Evolutionary conservation across 306 rosid genomes (phyloP).

Genomic region (Comarum palustre): DNA sequence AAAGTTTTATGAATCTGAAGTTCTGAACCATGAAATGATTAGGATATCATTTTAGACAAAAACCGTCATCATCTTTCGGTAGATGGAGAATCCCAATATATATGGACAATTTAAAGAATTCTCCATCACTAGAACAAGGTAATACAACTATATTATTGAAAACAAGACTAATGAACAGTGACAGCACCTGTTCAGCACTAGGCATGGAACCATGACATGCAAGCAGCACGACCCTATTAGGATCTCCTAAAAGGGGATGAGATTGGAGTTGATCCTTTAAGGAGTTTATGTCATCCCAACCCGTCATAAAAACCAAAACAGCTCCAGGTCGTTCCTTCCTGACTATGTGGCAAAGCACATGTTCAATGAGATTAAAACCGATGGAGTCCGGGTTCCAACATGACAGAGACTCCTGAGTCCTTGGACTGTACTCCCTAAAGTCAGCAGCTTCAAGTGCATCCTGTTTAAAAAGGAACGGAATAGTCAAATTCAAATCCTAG

Average conservation of each 20-base stretch:
- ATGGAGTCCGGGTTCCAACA: slow-evolving; percentile 59
- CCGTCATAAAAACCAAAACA: slow-evolving; percentile 58
- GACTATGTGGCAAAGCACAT: slow-evolving; percentile 43
- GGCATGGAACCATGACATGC: slow-evolving; percentile 69
- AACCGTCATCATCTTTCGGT: neutral
- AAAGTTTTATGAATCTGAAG: neutral
- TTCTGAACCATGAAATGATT: neutral
- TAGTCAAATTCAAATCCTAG: slow-evolving; percentile 15
- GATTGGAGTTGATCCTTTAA: slow-evolving; percentile 54
- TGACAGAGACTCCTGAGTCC: slow-evolving; percentile 42
- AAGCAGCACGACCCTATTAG: slow-evolving; percentile 49
- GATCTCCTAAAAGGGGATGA: slow-evolving; percentile 57
- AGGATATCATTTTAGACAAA: neutral
- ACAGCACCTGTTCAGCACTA: slow-evolving; percentile 49
- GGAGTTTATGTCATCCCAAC: slow-evolving; percentile 61
- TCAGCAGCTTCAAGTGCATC: slow-evolving; percentile 48
- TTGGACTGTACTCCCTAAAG: slow-evolving; percentile 36
- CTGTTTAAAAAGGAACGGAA: slow-evolving; percentile 23
- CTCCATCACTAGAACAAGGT: neutral
- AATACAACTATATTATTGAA: neutral
- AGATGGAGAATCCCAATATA: neutral
- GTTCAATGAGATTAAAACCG: slow-evolving; percentile 57
- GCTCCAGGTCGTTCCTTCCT: slow-evolving; percentile 53
- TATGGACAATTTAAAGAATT: slow-evolving; percentile 1
- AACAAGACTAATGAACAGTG: slow-evolving; percentile 1